phyloP scores from a whole-genome alignment of 2,329 filamentous ascomycete species.

The Setomelanomma holmii region DNA sequence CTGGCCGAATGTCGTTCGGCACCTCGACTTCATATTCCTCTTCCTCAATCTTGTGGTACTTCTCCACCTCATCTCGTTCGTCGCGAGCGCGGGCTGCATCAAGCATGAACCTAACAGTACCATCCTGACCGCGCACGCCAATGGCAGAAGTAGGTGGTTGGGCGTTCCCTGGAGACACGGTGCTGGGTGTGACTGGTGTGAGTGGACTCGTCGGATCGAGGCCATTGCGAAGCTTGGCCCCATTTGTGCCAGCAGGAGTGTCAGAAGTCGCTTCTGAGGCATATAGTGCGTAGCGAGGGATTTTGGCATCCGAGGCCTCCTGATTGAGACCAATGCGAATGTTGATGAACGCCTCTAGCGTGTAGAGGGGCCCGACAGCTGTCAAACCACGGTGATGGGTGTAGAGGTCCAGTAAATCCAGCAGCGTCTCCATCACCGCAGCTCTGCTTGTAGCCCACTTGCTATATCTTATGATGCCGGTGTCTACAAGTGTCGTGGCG shows the following conservation, averaged over 20 bases:
- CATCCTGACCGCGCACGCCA: conserved; percentile 61
- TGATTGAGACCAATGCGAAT: conserved; percentile 88
- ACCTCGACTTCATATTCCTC: conserved; percentile 81
- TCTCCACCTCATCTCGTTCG: conserved; percentile 72
- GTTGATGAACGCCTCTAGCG: conserved; percentile 80
- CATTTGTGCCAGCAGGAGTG: conserved; percentile 27
- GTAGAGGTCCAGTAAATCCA: conserved; percentile 92
- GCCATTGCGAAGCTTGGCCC: conserved; percentile 41
- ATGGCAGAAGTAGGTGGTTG: conserved; percentile 46
- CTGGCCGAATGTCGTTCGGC: conserved; percentile 27
- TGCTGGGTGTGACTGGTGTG: conserved; percentile 55
- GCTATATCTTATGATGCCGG: conserved; percentile 55
- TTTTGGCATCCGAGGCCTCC: conserved; percentile 70
- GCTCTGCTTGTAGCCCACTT: conserved; percentile 54
- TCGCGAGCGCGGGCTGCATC: conserved; percentile 75
- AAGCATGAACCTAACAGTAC: conserved; percentile 89
- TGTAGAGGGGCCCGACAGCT: conserved; percentile 73
- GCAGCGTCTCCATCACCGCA: conserved; percentile 72
- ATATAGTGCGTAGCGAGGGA: conserved; percentile 66
- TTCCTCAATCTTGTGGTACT: conserved; percentile 75
- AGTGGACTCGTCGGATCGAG: conserved; percentile 42
- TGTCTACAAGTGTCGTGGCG: conserved; percentile 55
- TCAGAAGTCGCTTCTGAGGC: conserved; percentile 37
- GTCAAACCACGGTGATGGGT: conserved; percentile 81
- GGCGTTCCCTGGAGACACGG: conserved; percentile 47